Base-by-base conservation (phyloP, 208 protist genomes). In the Spongospora subterranea region DNA sequence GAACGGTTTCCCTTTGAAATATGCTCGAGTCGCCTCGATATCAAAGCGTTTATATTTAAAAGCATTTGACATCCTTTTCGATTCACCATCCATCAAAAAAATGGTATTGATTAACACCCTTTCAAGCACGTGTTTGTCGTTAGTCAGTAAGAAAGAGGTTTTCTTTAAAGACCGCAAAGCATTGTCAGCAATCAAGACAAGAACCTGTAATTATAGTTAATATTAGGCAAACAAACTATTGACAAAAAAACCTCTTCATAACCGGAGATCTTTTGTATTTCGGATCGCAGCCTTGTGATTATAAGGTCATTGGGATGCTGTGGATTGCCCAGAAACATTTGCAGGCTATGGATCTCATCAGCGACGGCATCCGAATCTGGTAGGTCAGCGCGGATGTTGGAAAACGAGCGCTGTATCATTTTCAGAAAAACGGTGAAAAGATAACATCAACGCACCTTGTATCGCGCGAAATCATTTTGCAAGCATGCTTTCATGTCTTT, bases 401-500 rank as follows among this genome's bases (percentile, higher is more conserved):
- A 46, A n/a, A 91, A 65, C n/a, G 90, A 64, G 6, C 90, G 64
- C 54, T 82, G n/a, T 6, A 89, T 13, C 11, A 89, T 46, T 46
- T 17, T 71, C 11, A 32, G 6, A 60, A 17, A 89, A 39, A 66
- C 6, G 6, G 88, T 89, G 88, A 60, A 20, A n/a, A 32, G 32
- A 89, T 76, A 29, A 66, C 6, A n/a, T 1, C 40, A 20, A 89
- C 71, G 13, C 13, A 64, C 66, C 76, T 91, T 91, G 32, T 91
- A 91, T 32, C 90, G 90, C 13, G 90, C 90, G 39, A 91, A 91
- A 32, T 91, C 90, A 41, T 91, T 91, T 38, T 89, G 65, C n/a
- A 91, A 77, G 32, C 77, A 90, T 6, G 90, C 64, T 41, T 91
- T 91, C 90, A 91, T 90, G 88, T 91, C 90, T 53, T 91, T 82